Percentiles rank a stretch among this genome's conserved stretches.
These are phyloP conservation scores for Ramichloridium luteum DNA, from an alignment of 2,329 filamentous ascomycete genomes.

Conservation along the genomic window DNA sequence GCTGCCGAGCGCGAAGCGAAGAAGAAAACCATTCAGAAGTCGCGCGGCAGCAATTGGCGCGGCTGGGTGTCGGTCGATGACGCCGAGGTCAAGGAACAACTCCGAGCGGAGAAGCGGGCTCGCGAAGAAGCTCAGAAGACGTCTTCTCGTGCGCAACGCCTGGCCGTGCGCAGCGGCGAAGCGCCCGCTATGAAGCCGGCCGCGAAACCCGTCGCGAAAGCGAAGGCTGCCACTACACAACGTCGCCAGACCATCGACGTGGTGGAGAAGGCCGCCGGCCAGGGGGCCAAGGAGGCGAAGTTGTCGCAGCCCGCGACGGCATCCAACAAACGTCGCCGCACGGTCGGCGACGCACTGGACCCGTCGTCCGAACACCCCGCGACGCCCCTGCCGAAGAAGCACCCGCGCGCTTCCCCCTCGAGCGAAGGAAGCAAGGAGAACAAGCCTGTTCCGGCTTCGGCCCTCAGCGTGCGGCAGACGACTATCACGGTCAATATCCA, in stretches of 20 bases:
- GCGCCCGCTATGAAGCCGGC: slow-evolving; percentile 1
- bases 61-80: slow-evolving; percentile 23
- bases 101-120: slow-evolving; percentile 18
- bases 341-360: not conserved
- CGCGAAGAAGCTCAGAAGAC: slow-evolving; percentile 20
- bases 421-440: not conserved
- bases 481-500: not conserved
- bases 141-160: slow-evolving; percentile 18
- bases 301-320: not conserved
- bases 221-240: slow-evolving; percentile 1
- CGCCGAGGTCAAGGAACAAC: slow-evolving; percentile 17
- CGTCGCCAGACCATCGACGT: not conserved
- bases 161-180: slow-evolving; percentile 10
- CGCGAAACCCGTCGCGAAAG: not conserved
- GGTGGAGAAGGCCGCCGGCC: not conserved
- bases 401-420: not conserved
- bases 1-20: slow-evolving; percentile 18
- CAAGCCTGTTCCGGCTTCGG: not conserved
- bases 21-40: slow-evolving; percentile 18
- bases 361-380: not conserved
- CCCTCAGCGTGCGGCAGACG: not conserved
- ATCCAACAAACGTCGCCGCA: not conserved
- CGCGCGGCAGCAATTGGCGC: slow-evolving; percentile 18
- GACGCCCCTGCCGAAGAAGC: not conserved
- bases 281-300: not conserved